phyloP scores from a whole-genome alignment of 129 eudicot species.

The Kitagawia praeruptora region DNA sequence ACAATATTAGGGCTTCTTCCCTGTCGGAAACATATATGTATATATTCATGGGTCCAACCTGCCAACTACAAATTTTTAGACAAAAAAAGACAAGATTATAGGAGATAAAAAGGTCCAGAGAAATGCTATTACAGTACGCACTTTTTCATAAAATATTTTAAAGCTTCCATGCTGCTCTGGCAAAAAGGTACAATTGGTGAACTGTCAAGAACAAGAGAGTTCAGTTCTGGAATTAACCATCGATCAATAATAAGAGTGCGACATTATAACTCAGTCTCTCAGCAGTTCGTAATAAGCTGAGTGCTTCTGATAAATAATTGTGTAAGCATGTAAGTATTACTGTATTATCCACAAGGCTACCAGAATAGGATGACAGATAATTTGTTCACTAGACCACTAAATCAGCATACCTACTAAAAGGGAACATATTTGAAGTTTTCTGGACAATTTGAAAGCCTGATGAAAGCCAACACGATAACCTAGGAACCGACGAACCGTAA shows the following conservation, averaged over 20 bases:
- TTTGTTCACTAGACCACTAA: not conserved
- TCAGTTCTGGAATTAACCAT: not conserved
- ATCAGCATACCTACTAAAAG: not conserved
- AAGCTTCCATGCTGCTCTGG: too few species aligned
- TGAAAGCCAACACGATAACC: not conserved
- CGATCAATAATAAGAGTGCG: not conserved
- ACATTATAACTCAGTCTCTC: not conserved
- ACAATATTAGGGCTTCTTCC: too few species aligned
- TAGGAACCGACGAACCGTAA: not conserved
- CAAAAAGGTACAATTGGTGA: not conserved
- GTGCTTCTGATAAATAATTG: not conserved
- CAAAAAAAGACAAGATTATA: too few species aligned
- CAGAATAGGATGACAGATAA: not conserved
- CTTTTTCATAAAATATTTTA: too few species aligned
- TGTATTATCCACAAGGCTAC: not conserved
- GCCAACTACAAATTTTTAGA: too few species aligned
- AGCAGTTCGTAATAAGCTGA: not conserved
- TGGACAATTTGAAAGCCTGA: not conserved
- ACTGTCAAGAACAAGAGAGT: not conserved
- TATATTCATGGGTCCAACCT: too few species aligned
- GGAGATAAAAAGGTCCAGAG: too few species aligned
- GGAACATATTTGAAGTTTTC: not conserved
- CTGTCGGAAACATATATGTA: too few species aligned
- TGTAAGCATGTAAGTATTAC: not conserved
- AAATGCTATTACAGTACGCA: too few species aligned